These are phyloP conservation scores for Globisporangium okanoganense DNA, from an alignment of 352 stramenopile genomes.

Conservation along the genomic window DNA sequence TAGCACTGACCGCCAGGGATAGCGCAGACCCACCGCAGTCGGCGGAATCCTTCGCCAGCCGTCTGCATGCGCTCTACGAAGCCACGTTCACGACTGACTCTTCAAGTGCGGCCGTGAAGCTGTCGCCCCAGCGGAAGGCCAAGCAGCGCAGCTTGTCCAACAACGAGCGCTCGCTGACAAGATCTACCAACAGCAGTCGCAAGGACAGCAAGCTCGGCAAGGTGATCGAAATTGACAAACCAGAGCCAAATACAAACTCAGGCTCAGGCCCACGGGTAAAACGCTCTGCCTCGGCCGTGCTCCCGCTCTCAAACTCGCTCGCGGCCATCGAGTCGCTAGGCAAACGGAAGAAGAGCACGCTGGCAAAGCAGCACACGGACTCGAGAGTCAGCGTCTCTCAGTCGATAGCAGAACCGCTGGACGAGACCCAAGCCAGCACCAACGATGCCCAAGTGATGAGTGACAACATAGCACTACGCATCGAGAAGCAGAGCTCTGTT, in stretches of 20 bases:
- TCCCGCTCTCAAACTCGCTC: not conserved
- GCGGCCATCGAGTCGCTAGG: not conserved
- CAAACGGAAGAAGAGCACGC: not conserved
- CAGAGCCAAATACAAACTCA: not conserved
- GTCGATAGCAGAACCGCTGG: not conserved
- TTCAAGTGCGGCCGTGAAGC: not conserved
- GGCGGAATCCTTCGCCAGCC: not conserved
- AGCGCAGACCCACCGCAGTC: not conserved
- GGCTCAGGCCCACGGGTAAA: not conserved
- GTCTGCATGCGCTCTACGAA: not conserved
- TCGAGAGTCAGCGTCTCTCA: not conserved
- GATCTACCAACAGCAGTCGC: not conserved
- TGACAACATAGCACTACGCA: not conserved
- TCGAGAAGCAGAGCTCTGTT: not conserved
- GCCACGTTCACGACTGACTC: not conserved
- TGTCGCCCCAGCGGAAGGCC: not conserved
- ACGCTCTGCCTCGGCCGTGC: not conserved
- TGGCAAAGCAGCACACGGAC: not conserved
- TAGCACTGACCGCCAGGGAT: not conserved
- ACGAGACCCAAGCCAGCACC: not conserved
- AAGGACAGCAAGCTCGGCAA: not conserved
- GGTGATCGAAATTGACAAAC: not conserved
- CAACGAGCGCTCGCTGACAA: not conserved
- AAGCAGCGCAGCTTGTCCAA: constrained; percentile 5
- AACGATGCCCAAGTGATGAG: not conserved